Conservation (phyloP, 2,329 filamentous ascomycete species). For the Rasamsonia emersonii region DNA sequence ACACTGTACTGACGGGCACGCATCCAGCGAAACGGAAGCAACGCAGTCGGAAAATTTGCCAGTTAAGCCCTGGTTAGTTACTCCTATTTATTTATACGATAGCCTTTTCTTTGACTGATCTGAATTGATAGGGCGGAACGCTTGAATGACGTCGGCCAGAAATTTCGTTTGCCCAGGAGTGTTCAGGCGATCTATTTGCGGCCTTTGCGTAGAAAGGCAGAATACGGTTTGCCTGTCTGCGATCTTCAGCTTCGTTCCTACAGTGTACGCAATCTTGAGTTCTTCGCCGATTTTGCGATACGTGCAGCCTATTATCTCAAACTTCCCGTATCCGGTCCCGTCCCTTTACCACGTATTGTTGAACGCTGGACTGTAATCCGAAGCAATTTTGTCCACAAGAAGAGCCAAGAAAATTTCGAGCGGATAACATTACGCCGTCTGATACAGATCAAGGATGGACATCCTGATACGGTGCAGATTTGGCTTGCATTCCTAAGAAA, state of each 20-base stretch:
- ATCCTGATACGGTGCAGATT: slow-evolving; percentile 77
- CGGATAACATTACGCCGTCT: slow-evolving; percentile 74
- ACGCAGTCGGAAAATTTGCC: slow-evolving; percentile 10
- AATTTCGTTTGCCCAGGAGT: slow-evolving; percentile 60
- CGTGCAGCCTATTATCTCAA: slow-evolving; percentile 90
- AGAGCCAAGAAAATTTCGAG: slow-evolving; percentile 96
- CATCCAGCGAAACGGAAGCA: slow-evolving; percentile 9
- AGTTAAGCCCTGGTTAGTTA: slow-evolving; percentile 23
- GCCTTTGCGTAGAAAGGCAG: slow-evolving; percentile 65
- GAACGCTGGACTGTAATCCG: slow-evolving; percentile 92
- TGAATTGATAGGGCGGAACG: slow-evolving; percentile 25
- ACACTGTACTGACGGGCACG: neutral
- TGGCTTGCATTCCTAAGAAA: slow-evolving; percentile 92
- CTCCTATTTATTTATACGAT: neutral
- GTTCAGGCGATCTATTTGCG: slow-evolving; percentile 81
- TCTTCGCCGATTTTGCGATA: slow-evolving; percentile 89
- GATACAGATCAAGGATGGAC: slow-evolving; percentile 87
- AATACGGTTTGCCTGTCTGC: slow-evolving; percentile 74
- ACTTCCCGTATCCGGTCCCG: slow-evolving; percentile 74
- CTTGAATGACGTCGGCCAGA: slow-evolving; percentile 22
- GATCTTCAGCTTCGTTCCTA: slow-evolving; percentile 91
- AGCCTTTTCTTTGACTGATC: slow-evolving; percentile 3
- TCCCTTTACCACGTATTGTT: slow-evolving; percentile 74
- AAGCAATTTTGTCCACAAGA: slow-evolving; percentile 90
- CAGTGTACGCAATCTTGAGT: slow-evolving; percentile 79